These are phyloP conservation scores for Monilinia fructicola DNA, from an alignment of 2,329 filamentous ascomycete species.

Conservation along the genomic window DNA sequence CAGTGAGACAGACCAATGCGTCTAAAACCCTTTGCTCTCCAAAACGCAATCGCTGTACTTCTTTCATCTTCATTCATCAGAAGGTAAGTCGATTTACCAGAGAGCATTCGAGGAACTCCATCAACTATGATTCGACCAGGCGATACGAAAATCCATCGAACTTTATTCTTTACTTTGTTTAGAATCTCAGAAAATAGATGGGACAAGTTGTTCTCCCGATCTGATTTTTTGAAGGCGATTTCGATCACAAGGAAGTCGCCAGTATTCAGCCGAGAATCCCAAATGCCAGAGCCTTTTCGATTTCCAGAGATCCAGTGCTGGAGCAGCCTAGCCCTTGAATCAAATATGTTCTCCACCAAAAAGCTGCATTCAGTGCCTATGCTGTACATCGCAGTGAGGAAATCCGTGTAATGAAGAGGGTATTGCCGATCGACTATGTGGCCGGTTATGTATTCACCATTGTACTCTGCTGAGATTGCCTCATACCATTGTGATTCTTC, in stretches of 20 bases:
- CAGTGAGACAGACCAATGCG: background rate
- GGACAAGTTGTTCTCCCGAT: background rate
- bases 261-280: slow-evolving; percentile 2
- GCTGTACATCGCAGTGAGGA: background rate
- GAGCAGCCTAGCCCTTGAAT: background rate
- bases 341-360: background rate
- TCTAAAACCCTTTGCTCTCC: slow-evolving; percentile 1
- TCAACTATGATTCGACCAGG: background rate
- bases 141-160: background rate
- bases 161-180: background rate
- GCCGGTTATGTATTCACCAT: background rate
- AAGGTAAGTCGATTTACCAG: background rate
- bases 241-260: slow-evolving; percentile 8
- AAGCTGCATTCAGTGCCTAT: background rate
- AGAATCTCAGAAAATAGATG: background rate
- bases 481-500: background rate
- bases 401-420: background rate
- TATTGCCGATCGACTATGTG: background rate
- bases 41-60: background rate
- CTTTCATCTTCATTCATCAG: background rate
- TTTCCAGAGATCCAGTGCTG: background rate
- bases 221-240: too few relatives aligned
- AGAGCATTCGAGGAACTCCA: background rate
- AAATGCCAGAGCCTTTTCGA: background rate
- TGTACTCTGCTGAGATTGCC: background rate